Evolutionary conservation across 1,284 basidiomycete species (phyloP).

Genomic region (Sanghuangporus baumii): DNA sequence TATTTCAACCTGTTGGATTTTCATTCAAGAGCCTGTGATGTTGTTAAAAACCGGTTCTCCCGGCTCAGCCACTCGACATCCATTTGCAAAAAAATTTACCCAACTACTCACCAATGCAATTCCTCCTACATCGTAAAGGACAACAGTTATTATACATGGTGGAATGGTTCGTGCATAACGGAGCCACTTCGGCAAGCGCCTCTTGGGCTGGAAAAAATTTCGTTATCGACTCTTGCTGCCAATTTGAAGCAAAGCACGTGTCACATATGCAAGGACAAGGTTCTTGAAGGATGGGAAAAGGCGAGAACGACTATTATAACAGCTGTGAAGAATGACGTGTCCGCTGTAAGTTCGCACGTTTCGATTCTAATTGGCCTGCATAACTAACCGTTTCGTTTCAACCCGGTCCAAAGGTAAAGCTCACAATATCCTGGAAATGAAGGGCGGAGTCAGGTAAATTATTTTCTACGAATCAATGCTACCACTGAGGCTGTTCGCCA

Average conservation of each 20-base stretch:
- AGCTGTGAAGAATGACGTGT: neutral
- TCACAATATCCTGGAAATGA: neutral
- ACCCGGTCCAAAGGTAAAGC: neutral
- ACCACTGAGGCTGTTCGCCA: no score
- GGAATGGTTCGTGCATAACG: neutral
- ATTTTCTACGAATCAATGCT: no score
- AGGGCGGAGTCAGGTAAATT: no score
- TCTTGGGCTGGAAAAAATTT: neutral
- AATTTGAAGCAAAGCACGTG: neutral
- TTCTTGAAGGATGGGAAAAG: neutral
- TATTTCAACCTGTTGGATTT: constrained; percentile 4
- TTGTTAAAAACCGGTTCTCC: neutral
- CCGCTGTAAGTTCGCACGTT: neutral
- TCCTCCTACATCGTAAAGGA: neutral
- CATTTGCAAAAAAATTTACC: neutral
- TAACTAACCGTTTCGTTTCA: neutral
- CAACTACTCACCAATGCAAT: neutral
- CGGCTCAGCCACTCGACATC: neutral
- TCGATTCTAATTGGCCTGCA: neutral
- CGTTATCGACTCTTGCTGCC: neutral
- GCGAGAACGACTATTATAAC: neutral
- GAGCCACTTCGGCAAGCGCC: neutral
- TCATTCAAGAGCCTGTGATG: neutral
- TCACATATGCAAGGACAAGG: neutral
- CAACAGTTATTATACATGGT: neutral